Evolutionary conservation across 345 rosid genomes (phyloP).

Genomic region (Kernera saxatilis): DNA sequence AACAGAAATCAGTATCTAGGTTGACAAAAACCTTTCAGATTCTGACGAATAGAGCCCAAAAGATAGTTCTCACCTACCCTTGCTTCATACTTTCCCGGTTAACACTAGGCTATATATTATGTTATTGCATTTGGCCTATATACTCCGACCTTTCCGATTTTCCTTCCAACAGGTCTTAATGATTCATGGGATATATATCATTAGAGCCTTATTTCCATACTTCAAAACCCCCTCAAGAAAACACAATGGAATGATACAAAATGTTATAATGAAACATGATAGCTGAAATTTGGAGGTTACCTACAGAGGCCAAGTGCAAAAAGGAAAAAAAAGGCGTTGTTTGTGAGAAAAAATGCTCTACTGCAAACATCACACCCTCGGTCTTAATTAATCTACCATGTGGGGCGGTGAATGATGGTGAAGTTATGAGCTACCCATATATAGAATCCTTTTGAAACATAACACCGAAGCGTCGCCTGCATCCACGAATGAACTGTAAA

Average conservation of each 20-base stretch:
- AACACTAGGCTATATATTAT: neutral
- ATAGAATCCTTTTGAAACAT: neutral
- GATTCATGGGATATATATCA: neutral
- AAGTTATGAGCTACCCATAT: conserved; percentile 10
- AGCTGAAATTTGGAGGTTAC: neutral
- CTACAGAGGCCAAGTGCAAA: neutral
- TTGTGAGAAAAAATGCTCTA: neutral
- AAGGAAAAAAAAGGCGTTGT: neutral
- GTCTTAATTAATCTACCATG: neutral
- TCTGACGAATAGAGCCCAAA: neutral
- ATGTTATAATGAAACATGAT: neutral
- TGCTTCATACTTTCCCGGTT: neutral
- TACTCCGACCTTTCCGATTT: neutral
- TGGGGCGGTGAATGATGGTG: neutral
- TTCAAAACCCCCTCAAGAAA: neutral
- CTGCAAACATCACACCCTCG: neutral
- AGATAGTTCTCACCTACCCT: no score
- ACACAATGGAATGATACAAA: neutral
- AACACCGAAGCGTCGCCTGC: conserved; percentile 3
- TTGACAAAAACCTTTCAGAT: neutral
- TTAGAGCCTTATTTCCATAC: neutral
- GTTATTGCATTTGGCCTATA: neutral
- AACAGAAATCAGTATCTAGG: neutral
- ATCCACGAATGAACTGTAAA: neutral
- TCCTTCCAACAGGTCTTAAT: neutral